phyloP scores from a whole-genome alignment of 169 alveolate species.

The Cryptosporidium muris region DNA sequence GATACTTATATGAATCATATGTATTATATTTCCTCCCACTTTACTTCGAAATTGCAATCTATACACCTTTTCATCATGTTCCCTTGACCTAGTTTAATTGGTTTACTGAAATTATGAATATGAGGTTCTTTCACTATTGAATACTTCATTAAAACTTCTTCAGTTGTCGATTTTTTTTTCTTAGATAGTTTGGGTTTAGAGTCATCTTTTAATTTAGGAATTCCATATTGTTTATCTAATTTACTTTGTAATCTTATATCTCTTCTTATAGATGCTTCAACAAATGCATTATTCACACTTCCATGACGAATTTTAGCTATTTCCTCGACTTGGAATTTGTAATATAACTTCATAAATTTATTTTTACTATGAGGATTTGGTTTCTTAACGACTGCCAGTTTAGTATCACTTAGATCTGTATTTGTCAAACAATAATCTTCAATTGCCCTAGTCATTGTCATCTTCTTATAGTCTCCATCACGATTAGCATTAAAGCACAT shows the following conservation, averaged over 20 bases:
- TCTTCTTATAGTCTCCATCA: constrained; percentile 56
- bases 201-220: constrained; percentile 1
- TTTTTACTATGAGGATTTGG: constrained; percentile 54
- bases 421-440: constrained; percentile 37
- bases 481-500: constrained; percentile 21
- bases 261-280: constrained; percentile 14
- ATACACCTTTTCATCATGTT: constrained; percentile 9
- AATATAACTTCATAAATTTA: constrained; percentile 66
- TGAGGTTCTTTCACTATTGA: not conserved
- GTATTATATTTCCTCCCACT: constrained; percentile 45
- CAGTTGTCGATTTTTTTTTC: constrained; percentile 2
- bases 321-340: constrained; percentile 66
- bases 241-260: constrained; percentile 32
- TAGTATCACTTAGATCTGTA: constrained; percentile 30
- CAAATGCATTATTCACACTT: constrained; percentile 35
- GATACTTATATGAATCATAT: no score
- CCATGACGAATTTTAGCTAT: constrained; percentile 36
- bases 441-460: constrained; percentile 54
- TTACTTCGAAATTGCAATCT: constrained; percentile 16
- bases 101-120: constrained; percentile 15
- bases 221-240: constrained; percentile 37
- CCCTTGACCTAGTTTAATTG: not conserved
- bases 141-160: not conserved
- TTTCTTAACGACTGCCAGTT: constrained; percentile 31
- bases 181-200: not conserved